Conservation (phyloP, 139 green algal genomes). For the Auxenochlorella pyrenoidosa region DNA sequence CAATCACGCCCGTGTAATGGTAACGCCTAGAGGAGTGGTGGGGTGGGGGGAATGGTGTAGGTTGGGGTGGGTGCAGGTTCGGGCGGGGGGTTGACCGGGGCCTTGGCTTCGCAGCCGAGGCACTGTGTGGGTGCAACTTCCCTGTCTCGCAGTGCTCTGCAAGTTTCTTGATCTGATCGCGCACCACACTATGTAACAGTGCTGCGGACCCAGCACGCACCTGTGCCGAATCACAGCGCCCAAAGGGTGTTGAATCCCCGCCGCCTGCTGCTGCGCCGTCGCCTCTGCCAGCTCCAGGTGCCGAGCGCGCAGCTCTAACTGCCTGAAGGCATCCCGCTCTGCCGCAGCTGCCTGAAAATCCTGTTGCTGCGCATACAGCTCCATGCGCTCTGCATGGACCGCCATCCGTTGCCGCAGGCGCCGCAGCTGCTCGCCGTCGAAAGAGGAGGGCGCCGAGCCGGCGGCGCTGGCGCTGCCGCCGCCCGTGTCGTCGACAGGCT, state of each 20-base stretch:
- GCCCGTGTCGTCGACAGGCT: background rate
- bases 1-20: conserved; percentile 33
- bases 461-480: background rate
- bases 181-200: too few relatives aligned
- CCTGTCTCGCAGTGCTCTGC: too few relatives aligned
- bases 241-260: background rate
- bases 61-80: too few relatives aligned
- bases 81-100: too few relatives aligned
- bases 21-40: background rate
- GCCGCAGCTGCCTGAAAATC: background rate
- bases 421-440: background rate
- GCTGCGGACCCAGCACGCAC: too few relatives aligned
- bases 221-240: conserved; percentile 9
- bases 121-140: too few relatives aligned
- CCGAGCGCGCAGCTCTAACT: background rate
- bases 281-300: conserved; percentile 16
- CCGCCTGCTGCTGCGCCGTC: too few relatives aligned
- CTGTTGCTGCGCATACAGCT: background rate
- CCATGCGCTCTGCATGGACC: background rate
- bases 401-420: background rate
- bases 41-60: too few relatives aligned
- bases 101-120: too few relatives aligned
- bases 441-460: background rate
- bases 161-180: too few relatives aligned
- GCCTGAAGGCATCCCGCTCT: background rate